Base-by-base conservation (phyloP, 768 basidiomycete genomes). In the Boletus coccyginus region DNA sequence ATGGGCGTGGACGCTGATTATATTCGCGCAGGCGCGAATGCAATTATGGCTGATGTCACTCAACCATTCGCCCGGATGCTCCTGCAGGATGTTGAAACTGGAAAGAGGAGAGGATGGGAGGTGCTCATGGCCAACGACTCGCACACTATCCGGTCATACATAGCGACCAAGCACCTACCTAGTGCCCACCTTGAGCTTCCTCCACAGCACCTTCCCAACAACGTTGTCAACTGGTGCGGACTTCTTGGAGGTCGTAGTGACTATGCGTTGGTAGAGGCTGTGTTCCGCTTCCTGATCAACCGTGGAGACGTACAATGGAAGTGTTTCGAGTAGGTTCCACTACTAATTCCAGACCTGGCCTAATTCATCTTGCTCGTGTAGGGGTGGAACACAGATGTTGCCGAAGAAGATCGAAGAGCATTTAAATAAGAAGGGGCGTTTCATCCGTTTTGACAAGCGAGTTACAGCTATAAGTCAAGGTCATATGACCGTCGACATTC, bases 171-270 rank as follows among this genome's bases (percentile, higher is more conserved):
- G 52, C 67, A 68, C 36, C 40, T 65, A 1, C 61, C 61, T 8
- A 66, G 68, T 39, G 21, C 27, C 13, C 46, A 47, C 46, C 52
- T 69, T 29, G 44, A 43, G 6, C 45, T 68, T 19, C 61, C 69
- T 19, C 52, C 54, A 1, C 33, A 43, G 12, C 52, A 64, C 40
- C 62, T 64, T 40, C 39, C 55, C 17, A 53, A 3, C 40, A 53
- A 65, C 32, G 63, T 73, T 3, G 56, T 76, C 36, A 68, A 73
- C 55, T 77, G 58, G 49, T 60, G 60, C 10, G n/a, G 8, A 17
- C 21, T 53, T 13, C 29, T 59, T 17, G 49, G 19, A 47, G n/a
- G 9, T 19, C 19, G 43, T 33, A 16, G 12, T n/a, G 44, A 58
- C 7, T 3, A 1, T 14, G 29, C 46, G 7, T 45, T 59, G n/a